phyloP scores from a whole-genome alignment of 2,329 filamentous ascomycete species.

The Beauveria caledonica region DNA sequence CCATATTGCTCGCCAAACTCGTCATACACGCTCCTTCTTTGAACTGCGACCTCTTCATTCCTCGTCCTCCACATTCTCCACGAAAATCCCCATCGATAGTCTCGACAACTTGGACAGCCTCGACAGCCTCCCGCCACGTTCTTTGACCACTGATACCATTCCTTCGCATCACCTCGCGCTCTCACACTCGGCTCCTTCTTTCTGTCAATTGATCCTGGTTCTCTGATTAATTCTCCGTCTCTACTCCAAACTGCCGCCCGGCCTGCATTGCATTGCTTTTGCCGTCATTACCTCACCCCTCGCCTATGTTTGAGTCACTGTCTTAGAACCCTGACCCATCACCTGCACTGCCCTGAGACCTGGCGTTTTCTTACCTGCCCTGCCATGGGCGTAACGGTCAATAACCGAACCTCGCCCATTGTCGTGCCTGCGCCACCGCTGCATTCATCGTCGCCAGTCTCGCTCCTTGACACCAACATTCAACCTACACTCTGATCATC shows the following conservation, averaged over 20 bases:
- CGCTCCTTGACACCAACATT: background rate
- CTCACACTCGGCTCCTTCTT: background rate
- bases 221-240: background rate
- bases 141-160: background rate
- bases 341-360: background rate
- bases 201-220: background rate
- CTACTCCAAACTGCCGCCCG: background rate
- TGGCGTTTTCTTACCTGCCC: conserved; percentile 3
- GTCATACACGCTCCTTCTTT: background rate
- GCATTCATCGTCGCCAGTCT: background rate
- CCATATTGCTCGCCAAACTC: background rate
- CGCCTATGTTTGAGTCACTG: conserved; percentile 11
- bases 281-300: conserved; percentile 1
- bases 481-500: background rate
- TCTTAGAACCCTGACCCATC: conserved; percentile 4
- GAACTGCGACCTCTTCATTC: background rate
- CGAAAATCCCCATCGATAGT: too few species aligned
- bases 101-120: background rate
- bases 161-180: background rate
- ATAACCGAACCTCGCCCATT: conserved; percentile 4
- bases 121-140: background rate
- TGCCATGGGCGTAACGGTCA: conserved; percentile 6
- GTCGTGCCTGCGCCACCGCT: background rate
- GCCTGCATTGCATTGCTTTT: background rate
- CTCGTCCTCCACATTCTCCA: background rate